These are phyloP conservation scores for Nevesoporus exiguus DNA, from an alignment of 768 basidiomycete species.

Conservation along the genomic window DNA sequence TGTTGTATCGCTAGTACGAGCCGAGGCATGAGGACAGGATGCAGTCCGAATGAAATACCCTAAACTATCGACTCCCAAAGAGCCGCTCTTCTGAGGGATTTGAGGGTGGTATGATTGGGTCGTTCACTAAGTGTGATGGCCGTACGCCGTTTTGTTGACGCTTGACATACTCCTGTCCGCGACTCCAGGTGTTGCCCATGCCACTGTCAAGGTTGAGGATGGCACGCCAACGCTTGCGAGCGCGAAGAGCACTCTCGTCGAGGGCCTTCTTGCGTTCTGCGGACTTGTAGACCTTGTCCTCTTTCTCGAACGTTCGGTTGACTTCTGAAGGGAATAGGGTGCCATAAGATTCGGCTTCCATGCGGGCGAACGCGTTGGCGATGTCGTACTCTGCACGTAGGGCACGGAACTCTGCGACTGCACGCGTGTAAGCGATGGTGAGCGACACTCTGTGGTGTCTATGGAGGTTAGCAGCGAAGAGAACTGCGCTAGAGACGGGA, in stretches of 20 bases:
- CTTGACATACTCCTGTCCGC: slow-evolving; percentile 67
- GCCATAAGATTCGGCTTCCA: slow-evolving; percentile 79
- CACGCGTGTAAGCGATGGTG: slow-evolving; percentile 73
- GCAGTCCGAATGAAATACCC: slow-evolving; percentile 1
- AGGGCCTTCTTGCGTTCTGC: slow-evolving; percentile 54
- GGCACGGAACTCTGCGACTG: slow-evolving; percentile 83
- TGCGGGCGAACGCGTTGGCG: slow-evolving; percentile 66
- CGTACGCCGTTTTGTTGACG: slow-evolving; percentile 69
- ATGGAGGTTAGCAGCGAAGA: slow-evolving; percentile 78
- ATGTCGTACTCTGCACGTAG: slow-evolving; percentile 84
- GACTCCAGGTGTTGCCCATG: slow-evolving; percentile 56
- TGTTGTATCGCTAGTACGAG: slow-evolving; percentile 17
- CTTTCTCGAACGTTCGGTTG: slow-evolving; percentile 56
- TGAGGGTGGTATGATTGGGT: slow-evolving; percentile 21
- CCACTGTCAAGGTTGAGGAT: slow-evolving; percentile 45
- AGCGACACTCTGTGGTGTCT: slow-evolving; percentile 59
- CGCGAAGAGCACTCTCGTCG: slow-evolving; percentile 58
- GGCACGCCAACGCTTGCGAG: slow-evolving; percentile 76
- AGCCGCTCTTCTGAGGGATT: slow-evolving; percentile 26
- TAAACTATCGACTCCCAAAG: slow-evolving; percentile 17
- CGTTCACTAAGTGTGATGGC: slow-evolving; percentile 61
- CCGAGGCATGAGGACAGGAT: background rate
- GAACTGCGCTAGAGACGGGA: slow-evolving; percentile 57
- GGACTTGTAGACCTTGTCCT: slow-evolving; percentile 57
- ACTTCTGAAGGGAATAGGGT: slow-evolving; percentile 62